Evolutionary conservation across 805 yeast species (phyloP), one percentile per base, ranked within the genome.

Genomic region (Metschnikowia bowlesiae): DNA sequence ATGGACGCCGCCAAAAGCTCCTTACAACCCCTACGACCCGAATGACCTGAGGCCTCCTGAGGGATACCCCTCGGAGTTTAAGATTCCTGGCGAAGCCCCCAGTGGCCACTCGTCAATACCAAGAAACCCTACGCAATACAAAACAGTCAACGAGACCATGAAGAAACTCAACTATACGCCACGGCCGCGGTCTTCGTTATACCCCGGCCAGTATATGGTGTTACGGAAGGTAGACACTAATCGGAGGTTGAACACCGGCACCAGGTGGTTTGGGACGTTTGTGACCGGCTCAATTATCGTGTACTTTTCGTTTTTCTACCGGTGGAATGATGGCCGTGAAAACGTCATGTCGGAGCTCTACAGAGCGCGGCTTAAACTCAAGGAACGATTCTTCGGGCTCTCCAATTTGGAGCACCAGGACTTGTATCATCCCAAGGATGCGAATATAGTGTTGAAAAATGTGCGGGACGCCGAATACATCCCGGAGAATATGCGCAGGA

Each of bases 241-340:
- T 52, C 66, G 67, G 38, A 64, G 78, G 31, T 82, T 85, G 58
- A 77, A 80, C 53, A 69, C 71, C 16, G 95, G 94, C 6, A 79
- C 86, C 6, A 71, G 79, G 49, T 66, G 79, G 64, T 76, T 84
- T 26, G 83, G 85, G 0, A 74, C 76, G 37, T 60, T 78, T 8
- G 58, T 81, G 32, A 78, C 81, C 7, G 69, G 73, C 32, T 74
- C 79, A 0, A 65, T 85, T 7, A 66, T 80, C 28, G 62, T 79
- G 1, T 85, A 83, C 59, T 82, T 83, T 22, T 78, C 85, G 2
- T 89, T 89, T 63, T 83, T 87, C 68, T 80, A 84, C 64, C 72
- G 89, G 47, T 88, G 96, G 96, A 87, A 89, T 61, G 94, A 88
- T 51, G 90, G 90, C 2, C 79, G 80, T 54, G 92, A 88, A 50